Percentiles rank a stretch among this genome's conserved stretches.
Evolutionary conservation across 441 rosid genomes (phyloP).

Genomic region (Populus trichocarpa): DNA sequence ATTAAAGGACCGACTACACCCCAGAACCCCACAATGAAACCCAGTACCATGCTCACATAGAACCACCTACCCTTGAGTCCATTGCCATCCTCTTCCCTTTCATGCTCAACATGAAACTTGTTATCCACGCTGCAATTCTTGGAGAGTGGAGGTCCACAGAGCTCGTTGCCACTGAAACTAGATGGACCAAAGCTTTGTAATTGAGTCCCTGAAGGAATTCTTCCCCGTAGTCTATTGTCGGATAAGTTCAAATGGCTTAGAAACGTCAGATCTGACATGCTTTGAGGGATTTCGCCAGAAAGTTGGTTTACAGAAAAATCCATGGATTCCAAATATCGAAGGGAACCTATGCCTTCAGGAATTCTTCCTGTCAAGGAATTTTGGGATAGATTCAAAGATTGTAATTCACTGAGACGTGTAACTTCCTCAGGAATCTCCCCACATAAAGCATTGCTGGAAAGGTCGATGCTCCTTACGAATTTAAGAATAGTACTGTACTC

Average conservation of each 20-base stretch:
- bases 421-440: slow-evolving; percentile 20
- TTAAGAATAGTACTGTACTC: slow-evolving; percentile 4
- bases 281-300: slow-evolving; percentile 18
- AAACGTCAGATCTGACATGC: slow-evolving; percentile 4
- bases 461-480: slow-evolving; percentile 4
- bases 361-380: slow-evolving; percentile 8
- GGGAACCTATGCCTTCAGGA: slow-evolving; percentile 1
- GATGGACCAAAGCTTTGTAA: slow-evolving; percentile 17
- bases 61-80: neutral
- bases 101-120: neutral
- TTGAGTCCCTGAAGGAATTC: slow-evolving; percentile 25
- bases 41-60: slow-evolving; percentile 3
- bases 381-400: slow-evolving; percentile 14
- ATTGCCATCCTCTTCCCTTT: neutral
- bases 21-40: slow-evolving; percentile 27
- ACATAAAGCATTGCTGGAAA: slow-evolving; percentile 9
- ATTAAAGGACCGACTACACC: neutral
- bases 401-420: neutral
- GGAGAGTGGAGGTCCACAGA: slow-evolving; percentile 26
- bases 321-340: slow-evolving; percentile 19
- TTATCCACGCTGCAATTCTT: neutral
- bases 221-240: slow-evolving; percentile 15
- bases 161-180: slow-evolving; percentile 8
- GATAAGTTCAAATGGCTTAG: slow-evolving; percentile 24
- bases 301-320: slow-evolving; percentile 24